Evolutionary conservation across 148 eudicot genomes (phyloP), one percentile per base, ranked within the genome.

Genomic region (Linanthus parryae): DNA sequence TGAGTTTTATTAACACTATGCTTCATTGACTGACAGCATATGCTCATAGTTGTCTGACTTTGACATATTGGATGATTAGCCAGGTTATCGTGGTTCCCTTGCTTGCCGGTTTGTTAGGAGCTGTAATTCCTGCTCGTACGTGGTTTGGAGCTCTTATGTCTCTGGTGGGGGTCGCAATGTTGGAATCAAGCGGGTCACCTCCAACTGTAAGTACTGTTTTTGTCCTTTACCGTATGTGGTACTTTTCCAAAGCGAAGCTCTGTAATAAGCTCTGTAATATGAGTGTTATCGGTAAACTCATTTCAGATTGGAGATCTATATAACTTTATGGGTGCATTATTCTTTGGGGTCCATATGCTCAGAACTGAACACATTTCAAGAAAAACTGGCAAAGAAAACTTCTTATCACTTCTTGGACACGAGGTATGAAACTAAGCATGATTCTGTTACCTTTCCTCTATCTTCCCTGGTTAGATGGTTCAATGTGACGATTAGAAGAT

Each of bases 181-280:
- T 84, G 53, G 94, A 84, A 65, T 67, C 78, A 51, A 81, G 88
- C 64, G 94, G 94, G 46, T 75, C 94, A 28, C 88, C 94, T 54
- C 94, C 94, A 47, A 49, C 67, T 49, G 94, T 84, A 71, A 73
- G 82, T 60, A n/a, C n/a, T n/a, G n/a, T n/a, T n/a, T n/a, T n/a
- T n/a, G n/a, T 44, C 20, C 26, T 44, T 44, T 21, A 21, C 25
- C 27, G 3, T 22, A 21, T 1, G 27, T n/a, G n/a, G n/a, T n/a
- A 21, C 4, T 44, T 44, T 15, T 21, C 24, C 20, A 0, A 2
- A 11, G 17, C 11, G 21, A 4, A 21, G 26, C 0, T 21, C 6
- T 8, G 8, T 44, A 6, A 47, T 20, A 5, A 5, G 30, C 16
- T 24, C 7, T 2, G 0, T 5, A n/a, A n/a, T n/a, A n/a, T n/a